These are phyloP conservation scores for Tolypocladium pustulatum DNA, from an alignment of 2,329 filamentous ascomycete species.

Conservation along the genomic window DNA sequence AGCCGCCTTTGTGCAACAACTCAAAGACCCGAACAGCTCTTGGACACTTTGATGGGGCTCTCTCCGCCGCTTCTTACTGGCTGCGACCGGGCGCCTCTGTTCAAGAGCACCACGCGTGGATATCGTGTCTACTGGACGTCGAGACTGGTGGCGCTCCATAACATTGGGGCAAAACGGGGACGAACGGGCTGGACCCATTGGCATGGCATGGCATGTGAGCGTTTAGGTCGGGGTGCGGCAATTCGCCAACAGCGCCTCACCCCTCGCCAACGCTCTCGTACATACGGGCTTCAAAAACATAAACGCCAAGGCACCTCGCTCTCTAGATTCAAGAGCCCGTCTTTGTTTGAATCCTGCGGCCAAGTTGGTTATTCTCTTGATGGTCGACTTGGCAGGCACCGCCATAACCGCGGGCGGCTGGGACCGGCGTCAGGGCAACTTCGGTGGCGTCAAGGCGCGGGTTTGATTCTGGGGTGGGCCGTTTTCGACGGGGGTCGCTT, in stretches of 20 bases:
- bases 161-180: not conserved
- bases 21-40: not conserved
- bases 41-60: not conserved
- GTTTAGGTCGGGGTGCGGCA: not conserved
- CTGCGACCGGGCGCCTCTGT: not conserved
- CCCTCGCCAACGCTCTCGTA: not conserved
- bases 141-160: not conserved
- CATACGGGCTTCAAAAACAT: not conserved
- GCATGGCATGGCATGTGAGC: not conserved
- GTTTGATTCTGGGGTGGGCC: not conserved
- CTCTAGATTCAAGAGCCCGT: not conserved
- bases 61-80: not conserved
- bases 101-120: not conserved
- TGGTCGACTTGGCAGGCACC: not conserved
- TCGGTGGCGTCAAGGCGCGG: conserved; percentile 1
- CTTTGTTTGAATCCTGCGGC: not conserved
- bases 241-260: not conserved
- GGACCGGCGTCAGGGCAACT: conserved; percentile 2
- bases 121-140: not conserved
- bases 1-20: not conserved
- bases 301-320: not conserved
- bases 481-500: not conserved
- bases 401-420: not conserved
- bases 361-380: not conserved
- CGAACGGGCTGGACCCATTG: not conserved